Conservation (phyloP, 2,329 filamentous ascomycete genomes). For the Parastagonospora avenae region DNA sequence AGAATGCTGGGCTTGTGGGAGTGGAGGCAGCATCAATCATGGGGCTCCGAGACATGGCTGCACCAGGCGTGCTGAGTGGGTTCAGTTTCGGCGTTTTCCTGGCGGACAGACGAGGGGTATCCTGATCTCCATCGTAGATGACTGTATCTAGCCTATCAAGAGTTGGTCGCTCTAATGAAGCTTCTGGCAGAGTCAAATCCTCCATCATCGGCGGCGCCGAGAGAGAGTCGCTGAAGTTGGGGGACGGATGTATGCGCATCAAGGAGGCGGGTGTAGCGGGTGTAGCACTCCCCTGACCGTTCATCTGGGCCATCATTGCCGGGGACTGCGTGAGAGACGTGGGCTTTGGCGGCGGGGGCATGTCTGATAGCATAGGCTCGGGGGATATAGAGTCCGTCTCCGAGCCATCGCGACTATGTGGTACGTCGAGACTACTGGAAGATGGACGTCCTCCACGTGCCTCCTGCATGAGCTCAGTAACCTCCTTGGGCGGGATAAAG, state of each 20-base stretch:
- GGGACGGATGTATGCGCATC: constrained; percentile 63
- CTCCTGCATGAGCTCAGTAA: constrained; percentile 49
- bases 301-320: constrained; percentile 60
- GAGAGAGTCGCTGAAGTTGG: constrained; percentile 31
- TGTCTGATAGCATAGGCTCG: constrained; percentile 54
- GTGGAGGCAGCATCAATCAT: constrained; percentile 59
- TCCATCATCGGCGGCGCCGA: constrained; percentile 54
- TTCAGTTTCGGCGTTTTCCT: constrained; percentile 69
- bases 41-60: constrained; percentile 50
- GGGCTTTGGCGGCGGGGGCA: constrained; percentile 67
- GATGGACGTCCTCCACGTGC: constrained; percentile 31
- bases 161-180: constrained; percentile 57
- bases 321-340: constrained; percentile 70
- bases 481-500: constrained; percentile 53
- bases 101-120: constrained; percentile 67
- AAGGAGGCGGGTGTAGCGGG: constrained; percentile 82
- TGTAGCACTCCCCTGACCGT: constrained; percentile 33
- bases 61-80: constrained; percentile 58
- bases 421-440: constrained; percentile 24
- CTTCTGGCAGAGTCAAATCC: constrained; percentile 74
- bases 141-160: constrained; percentile 59
- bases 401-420: constrained; percentile 46
- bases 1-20: constrained; percentile 50
- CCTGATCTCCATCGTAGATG: constrained; percentile 53
- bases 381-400: constrained; percentile 57